These are phyloP conservation scores for Gossypium turneri DNA, from an alignment of 345 rosid species.

Conservation along the genomic window DNA sequence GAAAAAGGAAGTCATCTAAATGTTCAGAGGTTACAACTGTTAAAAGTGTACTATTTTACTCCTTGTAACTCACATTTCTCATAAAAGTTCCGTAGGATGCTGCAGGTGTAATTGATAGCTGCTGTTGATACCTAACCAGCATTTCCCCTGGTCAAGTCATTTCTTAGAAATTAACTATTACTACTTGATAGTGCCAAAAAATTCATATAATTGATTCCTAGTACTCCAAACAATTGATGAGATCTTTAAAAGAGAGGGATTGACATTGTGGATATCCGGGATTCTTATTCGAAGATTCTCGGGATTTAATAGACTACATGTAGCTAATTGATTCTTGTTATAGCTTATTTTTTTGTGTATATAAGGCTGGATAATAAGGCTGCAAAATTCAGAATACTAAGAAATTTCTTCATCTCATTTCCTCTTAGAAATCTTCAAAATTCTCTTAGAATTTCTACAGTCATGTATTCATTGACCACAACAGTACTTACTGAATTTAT, in stretches of 20 bases:
- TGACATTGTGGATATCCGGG: background rate
- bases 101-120: background rate
- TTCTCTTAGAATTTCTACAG: no score
- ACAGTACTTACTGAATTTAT: background rate
- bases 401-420: no score
- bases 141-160: constrained; percentile 2
- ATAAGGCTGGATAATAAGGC: no score
- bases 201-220: background rate
- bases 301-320: no score
- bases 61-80: background rate
- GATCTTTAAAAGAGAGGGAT: background rate
- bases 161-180: background rate
- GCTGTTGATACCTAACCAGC: background rate
- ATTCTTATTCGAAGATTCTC: no score
- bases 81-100: background rate
- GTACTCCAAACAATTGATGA: background rate
- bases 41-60: background rate
- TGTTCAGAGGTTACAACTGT: background rate
- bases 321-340: no score
- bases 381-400: no score
- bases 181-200: background rate
- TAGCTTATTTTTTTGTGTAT: no score
- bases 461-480: background rate
- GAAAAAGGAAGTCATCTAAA: background rate
- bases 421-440: no score